Conservation (phyloP, 202 grass and related monocot genomes). For the Zizania palustris region DNA sequence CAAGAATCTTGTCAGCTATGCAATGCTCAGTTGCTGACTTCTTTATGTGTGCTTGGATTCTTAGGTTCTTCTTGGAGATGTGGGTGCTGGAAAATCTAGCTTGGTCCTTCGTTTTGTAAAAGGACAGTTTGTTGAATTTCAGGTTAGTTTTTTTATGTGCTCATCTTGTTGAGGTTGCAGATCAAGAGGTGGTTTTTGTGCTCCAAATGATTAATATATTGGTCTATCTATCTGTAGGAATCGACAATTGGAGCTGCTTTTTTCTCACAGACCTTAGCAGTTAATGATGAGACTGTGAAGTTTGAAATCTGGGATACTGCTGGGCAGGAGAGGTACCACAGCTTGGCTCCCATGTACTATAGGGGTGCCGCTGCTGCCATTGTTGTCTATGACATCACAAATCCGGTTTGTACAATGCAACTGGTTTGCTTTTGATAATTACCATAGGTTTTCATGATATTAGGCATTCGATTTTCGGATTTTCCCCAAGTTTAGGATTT, state of each 20-base stretch:
- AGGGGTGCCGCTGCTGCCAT: slow-evolving; percentile 92
- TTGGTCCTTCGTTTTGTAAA: slow-evolving; percentile 94
- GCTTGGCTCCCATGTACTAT: slow-evolving; percentile 99
- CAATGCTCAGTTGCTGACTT: slow-evolving; percentile 10
- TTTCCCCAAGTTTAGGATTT: slow-evolving; percentile 21
- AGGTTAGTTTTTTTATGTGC: slow-evolving; percentile 49
- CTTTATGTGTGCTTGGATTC: neutral
- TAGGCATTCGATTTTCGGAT: neutral
- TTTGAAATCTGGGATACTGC: slow-evolving; percentile 99
- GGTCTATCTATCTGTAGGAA: slow-evolving; percentile 59
- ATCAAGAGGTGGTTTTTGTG: neutral
- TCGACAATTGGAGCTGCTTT: slow-evolving; percentile 97
- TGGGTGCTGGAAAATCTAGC: slow-evolving; percentile 91
- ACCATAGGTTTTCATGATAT: neutral
- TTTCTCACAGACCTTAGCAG: slow-evolving; percentile 88
- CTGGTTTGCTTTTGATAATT: slow-evolving; percentile 27
- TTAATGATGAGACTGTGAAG: slow-evolving; percentile 88
- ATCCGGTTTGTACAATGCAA: slow-evolving; percentile 66
- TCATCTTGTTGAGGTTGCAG: neutral
- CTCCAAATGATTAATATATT: slow-evolving; percentile 8
- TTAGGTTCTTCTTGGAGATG: slow-evolving; percentile 99
- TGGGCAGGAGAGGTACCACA: slow-evolving; percentile 98
- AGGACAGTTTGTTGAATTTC: slow-evolving; percentile 99
- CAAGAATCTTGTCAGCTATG: slow-evolving; percentile 9
- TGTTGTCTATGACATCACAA: slow-evolving; percentile 97